Evolutionary conservation across 1,139 yeast species (phyloP), one percentile per base, ranked within the genome.

Genomic region (Pichia sp.): DNA sequence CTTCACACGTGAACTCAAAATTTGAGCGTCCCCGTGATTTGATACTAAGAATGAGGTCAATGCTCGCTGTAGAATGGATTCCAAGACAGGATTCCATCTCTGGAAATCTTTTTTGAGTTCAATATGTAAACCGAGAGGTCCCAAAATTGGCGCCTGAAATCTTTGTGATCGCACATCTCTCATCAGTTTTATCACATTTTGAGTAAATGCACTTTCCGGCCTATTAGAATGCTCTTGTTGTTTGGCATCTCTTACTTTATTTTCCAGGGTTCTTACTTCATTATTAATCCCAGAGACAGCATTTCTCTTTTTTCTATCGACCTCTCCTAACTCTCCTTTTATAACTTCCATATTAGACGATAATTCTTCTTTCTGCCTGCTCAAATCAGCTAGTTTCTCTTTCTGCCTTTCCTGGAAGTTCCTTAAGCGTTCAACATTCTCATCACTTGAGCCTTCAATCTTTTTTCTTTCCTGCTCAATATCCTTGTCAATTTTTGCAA

Each of bases 71-170:
- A 83, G 58, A 0, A 73, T 64, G 0, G 79, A 66, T 60, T 88
- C 95, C 13, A 93, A 66, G 3, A 87, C 66, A 19, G 76, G 76
- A 7, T 77, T 70, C 91, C 91, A 91, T 41, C 74, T 67, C n/a
- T 74, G 70, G 58, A 70, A 79, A 19, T 76, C 80, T 1, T 69
- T 65, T 58, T 81, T 86, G 16, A 93, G 71, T 9, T 78, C 73
- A 2, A 90, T 73, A 54, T 72, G 72, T 8, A 74, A 61, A 0
- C 97, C 98, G 1, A 91, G 55, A 0, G 99, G 99, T 0, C 99
- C 99, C n/a, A 55, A 45, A 44, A 63, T 59, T 53, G 60, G 41
- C 39, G 61, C 62, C 16, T 54, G 54, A 43, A 66, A 68, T 21
- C 61, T 62, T 12, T 52, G 48, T 1, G 41, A 58, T 19, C 70